Evolutionary conservation across 768 basidiomycete species (phyloP), one percentile per base, ranked within the genome.

Genomic region (Podaxis sp.): DNA sequence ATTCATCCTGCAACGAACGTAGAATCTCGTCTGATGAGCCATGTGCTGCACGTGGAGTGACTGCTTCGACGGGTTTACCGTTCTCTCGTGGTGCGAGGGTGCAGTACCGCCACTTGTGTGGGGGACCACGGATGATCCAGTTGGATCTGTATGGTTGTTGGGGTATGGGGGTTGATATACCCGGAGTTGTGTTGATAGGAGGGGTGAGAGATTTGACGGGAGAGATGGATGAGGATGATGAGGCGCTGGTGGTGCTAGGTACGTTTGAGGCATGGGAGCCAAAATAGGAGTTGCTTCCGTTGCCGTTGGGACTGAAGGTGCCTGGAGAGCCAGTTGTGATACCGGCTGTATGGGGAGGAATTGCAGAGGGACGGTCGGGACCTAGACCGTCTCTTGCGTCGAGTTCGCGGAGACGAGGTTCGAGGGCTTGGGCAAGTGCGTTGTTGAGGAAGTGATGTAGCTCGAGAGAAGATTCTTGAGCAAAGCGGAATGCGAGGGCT

Each of bases 41-140:
- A 36, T 82, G 77, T 28, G 85, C 81, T 33, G 82, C 78, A 58
- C 82, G 82, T 26, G 86, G 84, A 17, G 79, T 77, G 41, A 84
- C 82, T 17, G 81, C 80, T 49, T 75, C 76, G 48, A 72, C 74
- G n/a, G 76, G 77, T 4, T 75, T 78, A 24, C 75, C 74, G 13
- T 71, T 72, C 51, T 67, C 68, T 28, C 67, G 76, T 22, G 78
- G 73, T 30, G 75, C 74, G 28, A 96, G 87, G 2, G 83, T 81
- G 73, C 91, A 90, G 79, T 95, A 98, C 37, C 96, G 92, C 84
- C 93, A 93, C 73, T 96, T 95, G 74, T 96, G 95, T 30, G 96
- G 94, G 0, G 96, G 96, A 2, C 96, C 95, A 68, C 85, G 86
- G 70, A 92, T 68, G 13, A 71, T 68, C 95, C 95, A 99, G 30